Base-by-base conservation (phyloP, 208 protist genomes). In the Leishmania braziliensis region DNA sequence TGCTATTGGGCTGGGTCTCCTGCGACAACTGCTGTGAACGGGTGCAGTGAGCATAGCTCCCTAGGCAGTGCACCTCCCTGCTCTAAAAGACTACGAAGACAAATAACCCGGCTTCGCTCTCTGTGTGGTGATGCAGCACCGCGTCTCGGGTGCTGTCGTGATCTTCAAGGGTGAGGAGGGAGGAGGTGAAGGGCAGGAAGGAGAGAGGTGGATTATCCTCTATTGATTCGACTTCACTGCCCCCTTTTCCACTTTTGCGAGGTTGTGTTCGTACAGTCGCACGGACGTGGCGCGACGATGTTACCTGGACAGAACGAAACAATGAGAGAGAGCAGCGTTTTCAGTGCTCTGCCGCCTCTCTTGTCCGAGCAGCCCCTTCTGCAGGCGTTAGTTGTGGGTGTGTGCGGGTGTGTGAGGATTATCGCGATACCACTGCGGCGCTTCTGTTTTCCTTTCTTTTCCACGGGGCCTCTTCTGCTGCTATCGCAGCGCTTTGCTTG, bases 1-100 rank as follows among this genome's bases (percentile, higher is more conserved):
- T n/a, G 81, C 68, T 26, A 58, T 84, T 6, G 81, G 63, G 0
- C n/a, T 84, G 69, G 76, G 60, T 10, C 69, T 84, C 29, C 48
- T 77, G 75, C 66, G 74, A 6, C 68, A 80, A 51, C 18, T 84
- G 39, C 48, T 76, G 72, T 76, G 81, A 43, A 43, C 8, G 20
- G 46, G 66, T 48, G 50, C 53, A 50, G 46, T 3, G 69, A 33
- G 20, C 66, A 50, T 5, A 8, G 14, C 39, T 76, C 12, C 58
- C 26, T 75, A 77, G 39, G 46, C 53, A 26, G 14, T 26, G 65
- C 14, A 33, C 48, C 4, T 53, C 69, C 51, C 51, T 74, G 18
- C 20, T 68, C 18, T 50, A 26, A 20, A 23, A 56, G 6, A 56
- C 53, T 56, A 56, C 18, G 53, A 56, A 56, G 53, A 12, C 33